Base-by-base conservation (phyloP, 371 early-diverging fungal species). In the Capillidium rhysosporum region DNA sequence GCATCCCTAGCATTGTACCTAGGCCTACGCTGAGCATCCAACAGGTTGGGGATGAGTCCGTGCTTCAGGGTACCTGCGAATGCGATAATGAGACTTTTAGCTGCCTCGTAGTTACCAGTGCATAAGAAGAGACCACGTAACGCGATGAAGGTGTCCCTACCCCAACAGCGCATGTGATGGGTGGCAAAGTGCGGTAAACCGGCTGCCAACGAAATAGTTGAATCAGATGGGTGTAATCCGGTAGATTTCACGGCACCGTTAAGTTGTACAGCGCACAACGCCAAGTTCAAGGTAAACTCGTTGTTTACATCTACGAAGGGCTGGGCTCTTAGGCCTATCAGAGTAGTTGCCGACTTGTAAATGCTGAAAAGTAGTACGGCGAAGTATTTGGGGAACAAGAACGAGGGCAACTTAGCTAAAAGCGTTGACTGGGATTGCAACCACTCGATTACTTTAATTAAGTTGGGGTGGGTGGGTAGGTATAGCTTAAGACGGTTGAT, bases 1-100 rank as follows among this genome's bases (percentile, higher is more conserved):
- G 98, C 89, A 63, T 97, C 96, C 24, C 96, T 78, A 1, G 93
- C 89, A 63, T 97, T 97, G 67, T 92, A 97, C 1, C 98, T 72
- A 23, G 96, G 93, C 23, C 65, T 64, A 12, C 86, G 70, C 0
- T 82, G 82, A 46, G 81, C 72, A 60, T 95, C 96, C 24, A 98
- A 68, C 30, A 98, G 63, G 55, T 98, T 98, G 2, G 98, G 96
- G 52, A 98, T 88, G 58, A 92, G 63, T 0, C 98, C 98, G 61
- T 94, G 92, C 49, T 82, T 76, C 20, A 93, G 63, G 10, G 82
- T 82, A 28, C 84, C 75, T 8, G 86, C 96, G 69, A 95, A 95
- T 2, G 86, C 77, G 44, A 98, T 60, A 25, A 98, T 70, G 49
- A 93, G 95, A 0, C 70, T 63, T 40, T 75, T 71, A 9, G 98